phyloP scores from a whole-genome alignment of 768 basidiomycete genomes.

The Boletus bicolor region DNA sequence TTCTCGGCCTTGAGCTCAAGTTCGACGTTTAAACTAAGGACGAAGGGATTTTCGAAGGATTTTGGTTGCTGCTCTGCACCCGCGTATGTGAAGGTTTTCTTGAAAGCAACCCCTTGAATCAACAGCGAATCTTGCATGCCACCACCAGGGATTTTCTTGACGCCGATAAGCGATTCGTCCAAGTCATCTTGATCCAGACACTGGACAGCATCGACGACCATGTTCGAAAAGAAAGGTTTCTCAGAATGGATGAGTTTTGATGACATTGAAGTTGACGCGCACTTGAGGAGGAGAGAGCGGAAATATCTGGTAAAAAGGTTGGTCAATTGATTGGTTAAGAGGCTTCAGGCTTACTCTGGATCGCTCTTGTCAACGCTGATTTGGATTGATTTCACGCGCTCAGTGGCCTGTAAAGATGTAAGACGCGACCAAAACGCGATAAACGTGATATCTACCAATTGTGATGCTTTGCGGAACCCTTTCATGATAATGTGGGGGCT shows the following conservation, averaged over 20 bases:
- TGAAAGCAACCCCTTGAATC: conserved; percentile 92
- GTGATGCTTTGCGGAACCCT: conserved; percentile 83
- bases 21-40: conserved; percentile 95
- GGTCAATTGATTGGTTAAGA: conserved; percentile 1
- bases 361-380: conserved; percentile 86
- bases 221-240: conserved; percentile 97
- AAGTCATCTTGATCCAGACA: conserved; percentile 91
- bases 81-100: conserved; percentile 99
- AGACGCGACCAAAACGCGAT: conserved; percentile 8
- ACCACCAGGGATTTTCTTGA: conserved; percentile 97
- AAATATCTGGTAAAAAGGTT: conserved; percentile 59
- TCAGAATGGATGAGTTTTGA: conserved; percentile 98
- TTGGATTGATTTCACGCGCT: conserved; percentile 87
- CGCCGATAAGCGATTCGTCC: conserved; percentile 93
- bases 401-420: conserved; percentile 57
- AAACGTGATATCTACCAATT: conserved; percentile 57
- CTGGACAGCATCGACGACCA: conserved; percentile 97
- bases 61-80: conserved; percentile 99
- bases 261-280: conserved; percentile 99
- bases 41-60: conserved; percentile 80
- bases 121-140: conserved; percentile 95
- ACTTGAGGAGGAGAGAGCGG: conserved; percentile 91
- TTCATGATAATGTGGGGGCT: conserved; percentile 98
- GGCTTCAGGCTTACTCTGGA: conserved; percentile 64
- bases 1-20: conserved; percentile 98